A percentile compares a stretch with the other conserved stretches of the same genome.
phyloP scores from a whole-genome alignment of 2,329 filamentous ascomycete genomes.

The Diaporthe batatas region DNA sequence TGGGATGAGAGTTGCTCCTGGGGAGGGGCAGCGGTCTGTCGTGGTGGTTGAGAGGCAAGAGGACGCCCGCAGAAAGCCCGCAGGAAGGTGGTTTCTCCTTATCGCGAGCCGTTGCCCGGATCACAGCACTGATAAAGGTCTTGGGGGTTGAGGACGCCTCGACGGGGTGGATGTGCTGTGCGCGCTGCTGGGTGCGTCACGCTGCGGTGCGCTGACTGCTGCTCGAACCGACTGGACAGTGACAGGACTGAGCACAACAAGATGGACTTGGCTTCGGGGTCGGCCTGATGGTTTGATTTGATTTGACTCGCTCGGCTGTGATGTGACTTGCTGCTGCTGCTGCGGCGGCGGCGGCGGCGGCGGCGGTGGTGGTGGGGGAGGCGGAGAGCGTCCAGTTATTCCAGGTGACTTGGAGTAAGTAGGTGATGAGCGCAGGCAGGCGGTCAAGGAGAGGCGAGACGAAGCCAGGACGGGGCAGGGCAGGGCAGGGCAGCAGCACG shows the following conservation, averaged over 20 bases:
- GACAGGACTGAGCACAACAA: conserved; percentile 19
- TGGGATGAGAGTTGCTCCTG: conserved; percentile 55
- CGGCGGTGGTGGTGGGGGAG: conserved; percentile 22
- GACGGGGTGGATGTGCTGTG: conserved; percentile 27
- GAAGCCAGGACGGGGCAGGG: neutral
- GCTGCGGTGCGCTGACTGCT: conserved; percentile 15
- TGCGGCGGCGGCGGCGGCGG: neutral
- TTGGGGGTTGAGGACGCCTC: conserved; percentile 23
- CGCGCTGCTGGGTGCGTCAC: conserved; percentile 2
- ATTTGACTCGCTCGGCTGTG: conserved; percentile 22
- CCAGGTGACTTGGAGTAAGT: conserved; percentile 25
- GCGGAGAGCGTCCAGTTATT: conserved; percentile 21
- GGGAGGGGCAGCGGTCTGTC: conserved; percentile 51
- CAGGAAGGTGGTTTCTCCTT: conserved; percentile 41
- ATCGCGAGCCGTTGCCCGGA: conserved; percentile 40
- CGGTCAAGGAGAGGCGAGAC: conserved; percentile 29
- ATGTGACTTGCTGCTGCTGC: conserved; percentile 11
- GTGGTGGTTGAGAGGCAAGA: conserved; percentile 37
- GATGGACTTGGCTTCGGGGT: conserved; percentile 30
- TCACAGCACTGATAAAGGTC: conserved; percentile 36
- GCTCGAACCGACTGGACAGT: conserved; percentile 2
- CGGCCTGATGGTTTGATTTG: neutral
- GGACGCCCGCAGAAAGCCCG: conserved; percentile 40
- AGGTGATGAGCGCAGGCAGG: conserved; percentile 32
- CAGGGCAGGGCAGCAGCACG: neutral